phyloP scores from a whole-genome alignment of 208 protist genomes.

The Phytomonas serpens region DNA sequence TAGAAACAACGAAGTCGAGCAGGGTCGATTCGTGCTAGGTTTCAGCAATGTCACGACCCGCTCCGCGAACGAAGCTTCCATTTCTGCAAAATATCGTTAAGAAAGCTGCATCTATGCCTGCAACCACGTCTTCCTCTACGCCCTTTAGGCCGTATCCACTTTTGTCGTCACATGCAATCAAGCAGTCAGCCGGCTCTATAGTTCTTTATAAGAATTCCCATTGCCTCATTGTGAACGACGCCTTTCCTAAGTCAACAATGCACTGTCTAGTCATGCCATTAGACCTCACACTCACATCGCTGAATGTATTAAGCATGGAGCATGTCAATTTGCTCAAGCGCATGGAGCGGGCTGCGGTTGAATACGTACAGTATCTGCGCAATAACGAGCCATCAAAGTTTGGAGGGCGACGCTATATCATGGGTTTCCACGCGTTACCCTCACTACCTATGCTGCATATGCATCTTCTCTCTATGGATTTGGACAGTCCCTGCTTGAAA shows the following conservation, averaged over 20 bases:
- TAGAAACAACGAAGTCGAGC: not conserved
- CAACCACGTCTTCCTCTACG: constrained; percentile 10
- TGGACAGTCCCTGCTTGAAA: constrained; percentile 71
- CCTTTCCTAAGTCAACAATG: constrained; percentile 75
- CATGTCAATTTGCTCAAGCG: constrained; percentile 53
- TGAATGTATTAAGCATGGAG: constrained; percentile 43
- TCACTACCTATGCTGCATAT: constrained; percentile 84
- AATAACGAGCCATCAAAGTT: constrained; percentile 13
- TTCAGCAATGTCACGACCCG: constrained; percentile 17
- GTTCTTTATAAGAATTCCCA: constrained; percentile 69
- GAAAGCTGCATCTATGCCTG: constrained; percentile 20
- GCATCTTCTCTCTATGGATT: constrained; percentile 76
- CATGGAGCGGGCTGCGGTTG: constrained; percentile 39
- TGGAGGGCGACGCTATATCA: constrained; percentile 36
- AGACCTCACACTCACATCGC: constrained; percentile 43
- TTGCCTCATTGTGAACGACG: constrained; percentile 79
- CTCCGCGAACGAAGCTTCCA: constrained; percentile 53
- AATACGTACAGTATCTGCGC: constrained; percentile 46
- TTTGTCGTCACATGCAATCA: constrained; percentile 21
- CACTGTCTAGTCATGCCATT: constrained; percentile 81
- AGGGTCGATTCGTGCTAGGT: not conserved
- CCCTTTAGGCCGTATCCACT: constrained; percentile 44
- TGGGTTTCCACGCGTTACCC: constrained; percentile 79
- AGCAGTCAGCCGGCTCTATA: constrained; percentile 27
- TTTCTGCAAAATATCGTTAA: constrained; percentile 69